Evolutionary conservation across 805 yeast genomes (phyloP).

Genomic region (Vanderwaltozyma polyspora): DNA sequence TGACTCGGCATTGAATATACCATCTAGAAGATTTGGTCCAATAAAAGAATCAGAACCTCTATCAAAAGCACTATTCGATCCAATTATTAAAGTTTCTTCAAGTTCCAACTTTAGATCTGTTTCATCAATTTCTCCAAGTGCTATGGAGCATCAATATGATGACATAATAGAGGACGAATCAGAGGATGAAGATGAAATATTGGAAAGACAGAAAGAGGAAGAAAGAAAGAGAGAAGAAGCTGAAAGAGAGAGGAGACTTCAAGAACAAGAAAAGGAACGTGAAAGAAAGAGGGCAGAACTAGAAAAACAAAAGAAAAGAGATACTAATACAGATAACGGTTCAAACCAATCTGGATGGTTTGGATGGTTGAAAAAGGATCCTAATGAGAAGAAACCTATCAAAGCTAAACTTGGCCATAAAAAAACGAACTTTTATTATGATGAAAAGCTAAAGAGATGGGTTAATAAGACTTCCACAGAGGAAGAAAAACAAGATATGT

Average conservation of each 20-base stretch:
- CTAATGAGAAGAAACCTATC: conserved; percentile 62
- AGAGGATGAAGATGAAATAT: conserved; percentile 21
- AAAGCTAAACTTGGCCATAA: conserved; percentile 76
- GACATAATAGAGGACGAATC: conserved; percentile 35
- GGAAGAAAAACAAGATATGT: conserved; percentile 52
- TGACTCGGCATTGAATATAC: background rate
- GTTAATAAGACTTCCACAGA: conserved; percentile 56
- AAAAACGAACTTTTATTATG: conserved; percentile 55
- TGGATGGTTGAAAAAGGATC: conserved; percentile 52
- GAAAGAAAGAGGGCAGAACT: background rate
- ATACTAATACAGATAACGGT: conserved; percentile 1
- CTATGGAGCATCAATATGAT: conserved; percentile 22
- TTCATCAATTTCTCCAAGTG: background rate
- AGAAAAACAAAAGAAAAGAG: background rate
- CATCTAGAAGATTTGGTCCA: conserved; percentile 14
- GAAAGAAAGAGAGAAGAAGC: conserved; percentile 10
- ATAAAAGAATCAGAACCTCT: conserved; percentile 13
- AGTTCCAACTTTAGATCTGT: conserved; percentile 1
- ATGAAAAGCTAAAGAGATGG: conserved; percentile 81
- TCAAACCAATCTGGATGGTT: conserved; percentile 38
- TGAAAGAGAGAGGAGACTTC: conserved; percentile 12
- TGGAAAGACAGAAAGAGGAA: conserved; percentile 14
- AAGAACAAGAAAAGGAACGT: conserved; percentile 4
- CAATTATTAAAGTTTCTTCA: conserved; percentile 17
- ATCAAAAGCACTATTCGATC: conserved; percentile 15